Evolutionary conservation across 1,284 basidiomycete species (phyloP), one percentile per base, ranked within the genome.

Genomic region (Stereum hirsutum): DNA sequence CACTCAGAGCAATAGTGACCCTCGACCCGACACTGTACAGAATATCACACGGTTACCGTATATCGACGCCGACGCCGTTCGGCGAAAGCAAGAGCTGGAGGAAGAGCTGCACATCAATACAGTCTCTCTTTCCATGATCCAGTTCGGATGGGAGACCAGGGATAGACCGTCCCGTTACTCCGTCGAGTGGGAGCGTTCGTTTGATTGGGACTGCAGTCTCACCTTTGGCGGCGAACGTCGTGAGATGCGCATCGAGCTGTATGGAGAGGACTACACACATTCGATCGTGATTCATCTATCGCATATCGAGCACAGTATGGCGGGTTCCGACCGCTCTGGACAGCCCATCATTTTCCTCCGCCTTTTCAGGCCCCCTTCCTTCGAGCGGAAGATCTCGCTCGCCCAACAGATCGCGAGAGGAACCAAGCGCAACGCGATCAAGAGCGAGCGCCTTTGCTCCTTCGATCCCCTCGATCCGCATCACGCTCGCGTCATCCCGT

Each of bases 141-240:
- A 39, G 14, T 27, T 39, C 14, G 37, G 37, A 6, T 39, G 37
- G 37, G 37, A 39, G 27, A 39, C 37, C 14, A 23, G 37, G 21
- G 33, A 35, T 20, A n/a, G n/a, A n/a, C n/a, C n/a, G 31, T 6
- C 24, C 11, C 23, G 14, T 26, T 25, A 26, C 14, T 23, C 37
- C 26, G 21, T 27, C 21, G 37, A 39, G 14, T 39, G 37, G 37
- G 21, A 39, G 4, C 25, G 15, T 14, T 24, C 24, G 3, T 24
- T 39, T 19, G 25, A 11, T 11, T 11, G 14, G 8, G 8, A 23
- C 27, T 39, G 37, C n/a, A 11, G 27, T 7, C 24, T 39, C 8
- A 10, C 5, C 15, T 39, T 39, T 26, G 17, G 17, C 15, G 37
- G 14, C 12, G 20, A 39, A 24, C 25, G 10, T 11, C 37, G 37